Evolutionary conservation across 352 stramenopile species (phyloP).

Genomic region (Globisporangium polare): DNA sequence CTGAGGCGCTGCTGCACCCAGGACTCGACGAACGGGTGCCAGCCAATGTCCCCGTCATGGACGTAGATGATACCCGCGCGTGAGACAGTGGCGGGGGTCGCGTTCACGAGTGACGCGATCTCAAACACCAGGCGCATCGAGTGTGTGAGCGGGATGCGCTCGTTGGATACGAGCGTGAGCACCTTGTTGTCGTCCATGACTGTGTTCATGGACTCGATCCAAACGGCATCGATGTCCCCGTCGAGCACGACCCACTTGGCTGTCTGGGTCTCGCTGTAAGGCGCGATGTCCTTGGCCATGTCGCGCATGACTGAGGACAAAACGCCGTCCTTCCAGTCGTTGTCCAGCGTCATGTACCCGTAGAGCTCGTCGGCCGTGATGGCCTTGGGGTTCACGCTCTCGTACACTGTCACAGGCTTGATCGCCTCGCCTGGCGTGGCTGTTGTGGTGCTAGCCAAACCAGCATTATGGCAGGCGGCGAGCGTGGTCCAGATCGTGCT

Average conservation of each 20-base stretch:
- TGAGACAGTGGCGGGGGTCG: constrained; percentile 95
- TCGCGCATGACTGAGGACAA: constrained; percentile 96
- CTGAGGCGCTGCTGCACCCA: constrained; percentile 87
- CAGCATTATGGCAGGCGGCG: constrained; percentile 64
- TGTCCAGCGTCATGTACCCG: constrained; percentile 96
- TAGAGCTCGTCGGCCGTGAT: constrained; percentile 93
- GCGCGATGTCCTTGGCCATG: constrained; percentile 91
- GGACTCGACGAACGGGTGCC: constrained; percentile 92
- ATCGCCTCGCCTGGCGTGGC: constrained; percentile 47
- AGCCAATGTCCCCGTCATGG: constrained; percentile 91
- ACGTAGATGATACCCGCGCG: constrained; percentile 96
- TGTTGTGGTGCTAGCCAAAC: background rate
- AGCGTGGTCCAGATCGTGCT: constrained; percentile 96
- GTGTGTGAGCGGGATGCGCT: constrained; percentile 94
- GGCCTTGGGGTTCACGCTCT: constrained; percentile 95
- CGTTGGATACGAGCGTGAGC: constrained; percentile 96
- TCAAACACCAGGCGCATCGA: constrained; percentile 97
- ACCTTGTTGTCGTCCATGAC: constrained; percentile 94
- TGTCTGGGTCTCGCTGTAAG: constrained; percentile 86
- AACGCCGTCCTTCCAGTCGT: constrained; percentile 97
- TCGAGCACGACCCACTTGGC: constrained; percentile 92
- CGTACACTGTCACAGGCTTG: constrained; percentile 91
- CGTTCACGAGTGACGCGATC: constrained; percentile 95
- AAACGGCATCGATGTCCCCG: constrained; percentile 93
- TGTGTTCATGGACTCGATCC: constrained; percentile 93